These are phyloP conservation scores for Torrubiella hemipterigena DNA, from an alignment of 2,329 filamentous ascomycete genomes.

Conservation along the genomic window DNA sequence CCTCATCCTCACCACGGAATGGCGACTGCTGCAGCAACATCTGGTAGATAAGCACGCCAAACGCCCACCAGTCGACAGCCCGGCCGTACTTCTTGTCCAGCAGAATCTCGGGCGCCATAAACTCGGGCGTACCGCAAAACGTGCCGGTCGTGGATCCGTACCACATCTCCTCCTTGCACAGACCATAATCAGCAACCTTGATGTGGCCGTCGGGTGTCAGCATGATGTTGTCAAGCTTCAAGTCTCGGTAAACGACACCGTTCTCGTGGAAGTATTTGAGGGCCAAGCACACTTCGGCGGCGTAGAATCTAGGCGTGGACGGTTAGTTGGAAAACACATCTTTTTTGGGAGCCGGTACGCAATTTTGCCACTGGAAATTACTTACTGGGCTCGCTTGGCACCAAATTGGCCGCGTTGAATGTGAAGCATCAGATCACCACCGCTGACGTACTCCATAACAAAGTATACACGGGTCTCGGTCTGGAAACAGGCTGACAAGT, in stretches of 20 bases:
- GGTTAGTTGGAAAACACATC: slow-evolving; percentile 8
- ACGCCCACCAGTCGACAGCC: slow-evolving; percentile 99
- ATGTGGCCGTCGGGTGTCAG: slow-evolving; percentile 93
- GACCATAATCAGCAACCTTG: slow-evolving; percentile 96
- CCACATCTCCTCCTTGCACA: slow-evolving; percentile 99
- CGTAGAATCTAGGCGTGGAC: slow-evolving; percentile 71
- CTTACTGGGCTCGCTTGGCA: slow-evolving; percentile 87
- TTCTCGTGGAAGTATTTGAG: slow-evolving; percentile 99
- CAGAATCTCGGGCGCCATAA: slow-evolving; percentile 98
- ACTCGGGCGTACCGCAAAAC: slow-evolving; percentile 98
- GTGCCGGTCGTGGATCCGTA: slow-evolving; percentile 94
- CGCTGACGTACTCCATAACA: slow-evolving; percentile 98
- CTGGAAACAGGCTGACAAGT: slow-evolving; percentile 95
- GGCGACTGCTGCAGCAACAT: slow-evolving; percentile 98
- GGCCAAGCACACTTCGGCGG: slow-evolving; percentile 90
- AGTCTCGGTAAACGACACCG: slow-evolving; percentile 94
- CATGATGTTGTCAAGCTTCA: slow-evolving; percentile 89
- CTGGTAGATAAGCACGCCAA: slow-evolving; percentile 97
- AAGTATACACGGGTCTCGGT: slow-evolving; percentile 98
- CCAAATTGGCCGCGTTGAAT: slow-evolving; percentile 96
- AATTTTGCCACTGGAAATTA: no score
- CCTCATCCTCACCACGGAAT: slow-evolving; percentile 96
- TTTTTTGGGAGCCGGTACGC: no score
- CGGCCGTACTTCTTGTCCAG: slow-evolving; percentile 97
- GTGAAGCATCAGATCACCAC: slow-evolving; percentile 97